Percentiles rank a stretch among this genome's conserved stretches.
Evolutionary conservation across 2,329 filamentous ascomycete species (phyloP).

Genomic region (Penicillium brasilianum): DNA sequence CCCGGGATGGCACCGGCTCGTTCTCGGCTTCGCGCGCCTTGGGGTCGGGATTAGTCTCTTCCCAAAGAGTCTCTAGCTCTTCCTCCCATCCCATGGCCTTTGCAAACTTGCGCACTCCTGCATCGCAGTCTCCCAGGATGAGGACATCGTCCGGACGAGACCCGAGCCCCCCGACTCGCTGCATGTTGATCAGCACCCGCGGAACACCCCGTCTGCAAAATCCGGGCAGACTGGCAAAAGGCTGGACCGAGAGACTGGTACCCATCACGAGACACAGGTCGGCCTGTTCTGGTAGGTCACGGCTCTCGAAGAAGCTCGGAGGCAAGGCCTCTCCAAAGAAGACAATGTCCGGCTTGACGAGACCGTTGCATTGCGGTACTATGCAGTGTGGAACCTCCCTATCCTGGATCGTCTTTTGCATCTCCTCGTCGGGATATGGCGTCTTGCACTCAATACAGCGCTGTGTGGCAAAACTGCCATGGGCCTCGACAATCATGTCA

Average conservation of each 20-base stretch:
- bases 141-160: slow-evolving; percentile 81
- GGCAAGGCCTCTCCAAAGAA: slow-evolving; percentile 86
- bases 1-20: slow-evolving; percentile 51
- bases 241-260: slow-evolving; percentile 84
- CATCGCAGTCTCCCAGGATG: slow-evolving; percentile 80
- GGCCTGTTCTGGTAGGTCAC: slow-evolving; percentile 62
- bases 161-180: slow-evolving; percentile 80
- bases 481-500: slow-evolving; percentile 86
- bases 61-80: slow-evolving; percentile 80
- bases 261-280: slow-evolving; percentile 86
- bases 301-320: slow-evolving; percentile 65
- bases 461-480: slow-evolving; percentile 92
- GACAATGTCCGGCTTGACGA: slow-evolving; percentile 93
- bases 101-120: slow-evolving; percentile 77
- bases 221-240: slow-evolving; percentile 81
- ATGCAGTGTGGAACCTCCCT: slow-evolving; percentile 74
- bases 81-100: slow-evolving; percentile 81
- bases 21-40: slow-evolving; percentile 54
- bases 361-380: slow-evolving; percentile 65
- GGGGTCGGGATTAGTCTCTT: slow-evolving; percentile 66
- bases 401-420: slow-evolving; percentile 70
- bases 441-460: slow-evolving; percentile 86
- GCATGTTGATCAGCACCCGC: slow-evolving; percentile 84
- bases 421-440: slow-evolving; percentile 72
- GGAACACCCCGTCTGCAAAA: slow-evolving; percentile 67